A percentile compares a stretch with the other conserved stretches of the same genome.
These are phyloP conservation scores for Hanseniaspora taiwanica DNA, from an alignment of 805 yeast species.

Conservation along the genomic window DNA sequence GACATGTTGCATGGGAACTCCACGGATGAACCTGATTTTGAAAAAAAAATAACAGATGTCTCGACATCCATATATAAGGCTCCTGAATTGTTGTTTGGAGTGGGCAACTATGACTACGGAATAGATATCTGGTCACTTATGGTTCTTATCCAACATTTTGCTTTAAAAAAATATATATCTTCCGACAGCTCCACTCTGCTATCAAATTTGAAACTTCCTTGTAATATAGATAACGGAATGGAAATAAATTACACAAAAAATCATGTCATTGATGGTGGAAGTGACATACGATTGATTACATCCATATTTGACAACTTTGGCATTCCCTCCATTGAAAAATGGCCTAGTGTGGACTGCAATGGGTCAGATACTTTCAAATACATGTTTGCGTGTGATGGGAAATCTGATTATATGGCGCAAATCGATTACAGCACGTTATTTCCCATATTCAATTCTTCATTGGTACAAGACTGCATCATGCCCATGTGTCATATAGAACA, in stretches of 20 bases:
- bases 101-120: conserved; percentile 35
- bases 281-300: conserved; percentile 49
- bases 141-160: conserved; percentile 19
- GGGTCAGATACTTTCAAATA: conserved; percentile 22
- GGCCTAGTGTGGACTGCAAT: conserved; percentile 27
- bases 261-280: conserved; percentile 17
- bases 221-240: background rate
- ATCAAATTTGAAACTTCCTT: background rate
- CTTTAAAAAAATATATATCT: background rate
- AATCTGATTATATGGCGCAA: conserved; percentile 13
- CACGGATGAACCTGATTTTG: conserved; percentile 14
- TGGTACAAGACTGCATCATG: background rate
- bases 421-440: background rate
- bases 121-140: conserved; percentile 69
- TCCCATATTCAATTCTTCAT: background rate
- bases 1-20: conserved; percentile 15
- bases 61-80: conserved; percentile 62
- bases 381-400: conserved; percentile 21
- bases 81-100: conserved; percentile 60
- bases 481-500: background rate
- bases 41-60: conserved; percentile 33
- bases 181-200: too few species aligned
- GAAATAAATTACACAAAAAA: background rate
- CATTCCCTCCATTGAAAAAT: conserved; percentile 34
- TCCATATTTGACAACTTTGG: conserved; percentile 49